A percentile compares a stretch with the other conserved stretches of the same genome.
These are phyloP conservation scores for Eucalyptus guilfoylei DNA, from an alignment of 345 rosid genomes.

Conservation along the genomic window DNA sequence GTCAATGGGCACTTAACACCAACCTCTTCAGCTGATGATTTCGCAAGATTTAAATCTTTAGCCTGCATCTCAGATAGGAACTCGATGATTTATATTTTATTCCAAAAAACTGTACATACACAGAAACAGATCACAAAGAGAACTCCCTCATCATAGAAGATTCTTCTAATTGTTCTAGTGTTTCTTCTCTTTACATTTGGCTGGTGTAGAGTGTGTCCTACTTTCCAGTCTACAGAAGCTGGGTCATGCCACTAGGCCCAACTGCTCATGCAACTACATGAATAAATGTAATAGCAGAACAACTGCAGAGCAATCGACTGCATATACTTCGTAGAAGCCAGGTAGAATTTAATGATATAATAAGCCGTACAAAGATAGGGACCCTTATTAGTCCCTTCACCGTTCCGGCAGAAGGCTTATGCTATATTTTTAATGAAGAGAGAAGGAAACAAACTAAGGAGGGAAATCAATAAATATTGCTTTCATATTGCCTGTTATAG, in stretches of 20 bases:
- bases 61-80: slow-evolving; percentile 33
- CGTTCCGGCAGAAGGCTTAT: not conserved
- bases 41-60: slow-evolving; percentile 72
- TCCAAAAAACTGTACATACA: not conserved
- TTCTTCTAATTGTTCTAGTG: not conserved
- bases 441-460: not conserved
- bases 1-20: slow-evolving; percentile 40
- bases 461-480: not conserved
- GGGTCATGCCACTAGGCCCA: not conserved
- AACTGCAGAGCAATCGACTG: not conserved
- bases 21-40: slow-evolving; percentile 50
- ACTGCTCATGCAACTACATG: not conserved
- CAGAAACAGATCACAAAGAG: not conserved
- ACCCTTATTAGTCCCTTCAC: not conserved
- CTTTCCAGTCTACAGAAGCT: not conserved
- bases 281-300: not conserved
- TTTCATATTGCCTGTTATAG: not conserved
- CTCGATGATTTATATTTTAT: not conserved
- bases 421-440: not conserved
- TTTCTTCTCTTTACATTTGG: not conserved
- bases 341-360: not conserved
- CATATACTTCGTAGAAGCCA: not conserved
- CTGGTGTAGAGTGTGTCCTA: not conserved
- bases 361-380: not conserved
- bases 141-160: not conserved